Percentiles rank a stretch among this genome's conserved stretches.
Conservation (phyloP, 1,139 yeast species). For the Hansenula lynferdii region DNA sequence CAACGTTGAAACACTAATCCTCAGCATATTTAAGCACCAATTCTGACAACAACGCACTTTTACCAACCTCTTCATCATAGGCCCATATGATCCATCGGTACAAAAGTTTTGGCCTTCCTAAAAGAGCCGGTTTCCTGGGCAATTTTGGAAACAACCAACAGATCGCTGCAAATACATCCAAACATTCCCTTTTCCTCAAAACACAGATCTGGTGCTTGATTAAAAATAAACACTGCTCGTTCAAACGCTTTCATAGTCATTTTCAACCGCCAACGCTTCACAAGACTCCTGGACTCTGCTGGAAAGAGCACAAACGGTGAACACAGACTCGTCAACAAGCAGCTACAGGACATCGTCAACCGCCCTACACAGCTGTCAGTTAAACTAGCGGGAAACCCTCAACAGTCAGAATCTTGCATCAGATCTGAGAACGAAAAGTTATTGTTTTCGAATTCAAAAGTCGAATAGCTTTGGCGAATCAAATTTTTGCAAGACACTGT, state of each 20-base stretch:
- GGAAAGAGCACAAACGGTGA: no score
- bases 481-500: no score
- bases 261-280: no score
- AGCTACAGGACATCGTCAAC: not conserved
- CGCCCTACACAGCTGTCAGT: not conserved
- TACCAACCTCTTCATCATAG: not conserved
- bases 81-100: no score
- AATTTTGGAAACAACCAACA: not conserved
- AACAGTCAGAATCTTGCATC: not conserved
- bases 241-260: no score
- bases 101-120: not conserved
- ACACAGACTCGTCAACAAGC: no score
- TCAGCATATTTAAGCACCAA: no score
- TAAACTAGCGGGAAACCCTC: not conserved
- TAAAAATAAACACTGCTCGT: not conserved
- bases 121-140: not conserved
- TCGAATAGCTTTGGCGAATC: no score
- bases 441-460: no score
- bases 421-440: not conserved
- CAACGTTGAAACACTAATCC: no score
- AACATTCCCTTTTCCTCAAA: not conserved
- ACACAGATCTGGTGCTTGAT: no score
- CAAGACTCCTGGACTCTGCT: no score
- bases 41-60: not conserved
- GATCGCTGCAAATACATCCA: not conserved